phyloP scores from a whole-genome alignment of 495 filamentous ascomycete genomes.

The Aspergillus taichungensis region DNA sequence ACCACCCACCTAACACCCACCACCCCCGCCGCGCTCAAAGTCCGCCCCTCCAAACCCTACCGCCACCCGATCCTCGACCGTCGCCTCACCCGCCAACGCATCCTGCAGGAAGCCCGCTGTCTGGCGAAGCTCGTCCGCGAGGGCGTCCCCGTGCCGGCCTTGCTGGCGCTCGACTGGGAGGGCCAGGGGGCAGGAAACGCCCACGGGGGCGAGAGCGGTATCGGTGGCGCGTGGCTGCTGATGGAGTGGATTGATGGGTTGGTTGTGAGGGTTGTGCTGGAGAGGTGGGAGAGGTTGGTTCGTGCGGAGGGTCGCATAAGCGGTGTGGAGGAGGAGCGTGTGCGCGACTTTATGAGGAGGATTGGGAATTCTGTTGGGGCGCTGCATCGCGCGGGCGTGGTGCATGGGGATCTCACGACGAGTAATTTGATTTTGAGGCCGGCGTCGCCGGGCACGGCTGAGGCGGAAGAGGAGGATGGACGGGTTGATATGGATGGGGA shows the following conservation, averaged over 20 bases:
- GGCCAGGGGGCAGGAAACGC: constrained; percentile 15
- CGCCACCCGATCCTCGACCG: constrained; percentile 85
- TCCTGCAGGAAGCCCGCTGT: constrained; percentile 80
- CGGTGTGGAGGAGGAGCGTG: constrained; percentile 27
- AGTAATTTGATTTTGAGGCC: constrained; percentile 85
- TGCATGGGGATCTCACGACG: constrained; percentile 95
- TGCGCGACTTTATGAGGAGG: constrained; percentile 53
- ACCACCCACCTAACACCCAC: constrained; percentile 66
- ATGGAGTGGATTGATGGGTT: constrained; percentile 85
- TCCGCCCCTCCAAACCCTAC: constrained; percentile 88
- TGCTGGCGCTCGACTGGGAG: constrained; percentile 67
- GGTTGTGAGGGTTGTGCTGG: constrained; percentile 58
- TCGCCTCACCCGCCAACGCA: constrained; percentile 75
- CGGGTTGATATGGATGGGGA: constrained; percentile 48
- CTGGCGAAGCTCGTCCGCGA: constrained; percentile 65
- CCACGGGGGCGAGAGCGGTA: constrained; percentile 21
- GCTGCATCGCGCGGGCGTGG: constrained; percentile 72
- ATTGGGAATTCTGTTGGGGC: constrained; percentile 69
- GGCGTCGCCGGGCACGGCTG: not conserved
- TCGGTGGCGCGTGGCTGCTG: constrained; percentile 70
- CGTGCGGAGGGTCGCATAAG: constrained; percentile 19
- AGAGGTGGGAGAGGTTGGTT: constrained; percentile 46
- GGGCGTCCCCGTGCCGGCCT: constrained; percentile 67
- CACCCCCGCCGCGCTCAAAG: constrained; percentile 74
- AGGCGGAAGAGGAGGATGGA: constrained; percentile 16